Conservation (phyloP, 306 rosid genomes). For the Psophocarpus tetragonolobus region DNA sequence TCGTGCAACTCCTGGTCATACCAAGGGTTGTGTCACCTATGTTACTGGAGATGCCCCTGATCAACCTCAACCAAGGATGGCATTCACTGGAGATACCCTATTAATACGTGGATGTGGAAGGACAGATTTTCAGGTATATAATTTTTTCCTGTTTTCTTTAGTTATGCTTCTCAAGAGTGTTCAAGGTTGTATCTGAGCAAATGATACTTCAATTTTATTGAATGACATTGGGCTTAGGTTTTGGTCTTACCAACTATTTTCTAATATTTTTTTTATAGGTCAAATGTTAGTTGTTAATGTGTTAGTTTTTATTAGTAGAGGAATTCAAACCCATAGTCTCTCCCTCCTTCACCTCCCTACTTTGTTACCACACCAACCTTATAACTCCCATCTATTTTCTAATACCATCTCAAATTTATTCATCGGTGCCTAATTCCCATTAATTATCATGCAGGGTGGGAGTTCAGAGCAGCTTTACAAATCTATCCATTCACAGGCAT, state of each 20-base stretch:
- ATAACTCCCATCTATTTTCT: neutral
- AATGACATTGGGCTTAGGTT: neutral
- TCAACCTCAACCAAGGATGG: constrained; percentile 84
- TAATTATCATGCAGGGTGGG: constrained; percentile 76
- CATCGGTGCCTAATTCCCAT: constrained; percentile 22
- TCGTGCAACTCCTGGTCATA: constrained; percentile 94
- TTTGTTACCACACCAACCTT: too few species aligned
- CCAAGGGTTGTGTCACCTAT: constrained; percentile 85
- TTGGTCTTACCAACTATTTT: neutral
- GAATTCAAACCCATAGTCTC: too few species aligned
- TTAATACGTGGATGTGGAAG: constrained; percentile 97
- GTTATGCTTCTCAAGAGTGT: constrained; percentile 15
- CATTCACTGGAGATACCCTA: constrained; percentile 88
- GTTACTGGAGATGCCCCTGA: constrained; percentile 82
- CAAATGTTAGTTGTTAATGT: too few species aligned
- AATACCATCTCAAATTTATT: constrained; percentile 11
- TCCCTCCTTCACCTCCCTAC: too few species aligned
- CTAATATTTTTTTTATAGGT: too few species aligned
- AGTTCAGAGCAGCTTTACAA: constrained; percentile 85
- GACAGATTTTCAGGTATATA: constrained; percentile 92
- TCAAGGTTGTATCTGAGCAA: constrained; percentile 22
- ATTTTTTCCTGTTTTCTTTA: neutral
- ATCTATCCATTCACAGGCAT: constrained; percentile 93
- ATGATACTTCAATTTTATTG: neutral
- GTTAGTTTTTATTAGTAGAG: too few species aligned